phyloP scores from a whole-genome alignment of 805 yeast genomes.

The Scheffersomyces coipomensis region DNA sequence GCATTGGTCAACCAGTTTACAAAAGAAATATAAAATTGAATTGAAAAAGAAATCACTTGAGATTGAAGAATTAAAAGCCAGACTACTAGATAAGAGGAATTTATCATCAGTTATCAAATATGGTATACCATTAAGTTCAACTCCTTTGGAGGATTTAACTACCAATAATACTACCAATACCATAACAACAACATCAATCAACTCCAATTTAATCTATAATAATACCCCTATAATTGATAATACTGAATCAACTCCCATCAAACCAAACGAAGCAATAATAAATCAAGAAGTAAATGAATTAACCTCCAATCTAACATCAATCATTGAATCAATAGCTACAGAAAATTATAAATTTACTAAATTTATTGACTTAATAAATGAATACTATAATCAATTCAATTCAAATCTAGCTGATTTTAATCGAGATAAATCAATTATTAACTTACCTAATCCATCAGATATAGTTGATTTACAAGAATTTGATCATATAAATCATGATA shows the following conservation, averaged over 20 bases:
- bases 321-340: constrained; percentile 32
- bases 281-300: constrained; percentile 6
- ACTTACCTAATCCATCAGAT: constrained; percentile 31
- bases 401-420: constrained; percentile 4
- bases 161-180: constrained; percentile 3
- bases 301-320: constrained; percentile 16
- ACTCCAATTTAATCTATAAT: constrained; percentile 25
- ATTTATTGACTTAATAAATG: constrained; percentile 25
- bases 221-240: constrained; percentile 33
- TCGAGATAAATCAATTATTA: constrained; percentile 5
- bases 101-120: constrained; percentile 25
- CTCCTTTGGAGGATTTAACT: constrained; percentile 1
- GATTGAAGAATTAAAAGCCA: constrained; percentile 31
- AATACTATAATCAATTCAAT: constrained; percentile 24
- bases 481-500: constrained; percentile 9
- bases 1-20: constrained; percentile 26
- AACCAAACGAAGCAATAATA: background rate
- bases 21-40: constrained; percentile 34
- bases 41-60: constrained; percentile 30
- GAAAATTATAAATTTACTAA: constrained; percentile 37
- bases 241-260: background rate
- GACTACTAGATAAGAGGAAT: constrained; percentile 31
- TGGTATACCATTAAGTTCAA: constrained; percentile 19
- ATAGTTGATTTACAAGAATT: constrained; percentile 23
- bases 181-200: constrained; percentile 5